Conservation (phyloP, 345 rosid species). For the Syzygium oleosum region DNA sequence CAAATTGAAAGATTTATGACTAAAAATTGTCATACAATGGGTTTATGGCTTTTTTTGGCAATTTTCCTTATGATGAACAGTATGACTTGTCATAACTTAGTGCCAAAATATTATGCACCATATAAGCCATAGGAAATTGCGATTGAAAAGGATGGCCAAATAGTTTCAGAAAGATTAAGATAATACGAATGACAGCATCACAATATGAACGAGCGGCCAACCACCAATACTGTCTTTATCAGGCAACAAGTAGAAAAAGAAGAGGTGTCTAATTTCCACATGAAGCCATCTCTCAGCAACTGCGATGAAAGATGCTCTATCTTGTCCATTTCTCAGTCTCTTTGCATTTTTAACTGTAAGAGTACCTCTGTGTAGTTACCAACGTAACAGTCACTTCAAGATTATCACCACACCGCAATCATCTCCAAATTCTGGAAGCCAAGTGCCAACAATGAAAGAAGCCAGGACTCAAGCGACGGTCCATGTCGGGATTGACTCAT, state of each 20-base stretch:
- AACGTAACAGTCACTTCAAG: neutral
- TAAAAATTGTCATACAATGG: neutral
- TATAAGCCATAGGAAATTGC: neutral
- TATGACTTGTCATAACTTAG: neutral
- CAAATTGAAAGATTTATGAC: fast-evolving
- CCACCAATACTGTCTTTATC: neutral
- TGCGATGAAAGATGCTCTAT: neutral
- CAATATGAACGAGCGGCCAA: neutral
- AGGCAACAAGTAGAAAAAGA: neutral
- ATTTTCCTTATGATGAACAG: fast-evolving
- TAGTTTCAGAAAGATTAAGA: neutral
- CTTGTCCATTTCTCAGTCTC: neutral
- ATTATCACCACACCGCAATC: neutral
- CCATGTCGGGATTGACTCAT: conserved; percentile 3
- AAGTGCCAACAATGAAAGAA: conserved; percentile 10
- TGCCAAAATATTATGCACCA: neutral
- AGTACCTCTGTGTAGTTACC: neutral
- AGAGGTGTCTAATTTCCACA: neutral
- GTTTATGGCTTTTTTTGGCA: neutral
- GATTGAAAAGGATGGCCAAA: neutral
- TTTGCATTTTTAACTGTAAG: neutral
- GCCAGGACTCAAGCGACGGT: conserved; percentile 10
- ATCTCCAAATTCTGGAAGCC: neutral
- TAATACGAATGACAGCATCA: neutral
- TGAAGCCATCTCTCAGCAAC: neutral